Evolutionary conservation across 148 eudicot species (phyloP).

Genomic region (Rhododendron ferrugineum): DNA sequence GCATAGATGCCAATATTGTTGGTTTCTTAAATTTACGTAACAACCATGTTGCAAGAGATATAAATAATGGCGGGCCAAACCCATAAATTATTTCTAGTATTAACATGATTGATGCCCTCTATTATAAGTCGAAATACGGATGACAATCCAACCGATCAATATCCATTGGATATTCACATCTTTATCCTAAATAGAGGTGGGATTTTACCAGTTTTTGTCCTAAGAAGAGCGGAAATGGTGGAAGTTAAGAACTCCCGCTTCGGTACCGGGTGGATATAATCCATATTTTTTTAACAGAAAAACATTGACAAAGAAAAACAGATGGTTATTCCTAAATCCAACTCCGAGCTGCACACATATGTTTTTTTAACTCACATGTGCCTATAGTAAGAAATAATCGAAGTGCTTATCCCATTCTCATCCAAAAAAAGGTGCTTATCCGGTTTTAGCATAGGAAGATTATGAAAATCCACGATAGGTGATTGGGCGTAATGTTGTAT

Average conservation of each 20-base stretch:
- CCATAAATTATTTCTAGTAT: background rate
- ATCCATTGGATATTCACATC: background rate
- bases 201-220: too few relatives aligned
- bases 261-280: too few relatives aligned
- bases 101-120: background rate
- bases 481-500: background rate
- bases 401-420: background rate
- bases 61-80: background rate
- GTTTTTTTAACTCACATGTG: background rate
- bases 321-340: background rate
- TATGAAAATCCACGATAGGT: background rate
- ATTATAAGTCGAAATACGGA: background rate
- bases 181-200: background rate
- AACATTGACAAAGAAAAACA: too few relatives aligned
- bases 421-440: too few relatives aligned
- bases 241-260: too few relatives aligned
- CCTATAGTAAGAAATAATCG: too few relatives aligned
- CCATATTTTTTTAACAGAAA: too few relatives aligned
- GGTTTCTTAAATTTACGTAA: background rate
- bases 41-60: background rate
- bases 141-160: background rate
- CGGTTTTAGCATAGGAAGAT: too few relatives aligned
- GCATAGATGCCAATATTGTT: background rate
- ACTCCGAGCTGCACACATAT: background rate
- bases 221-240: too few relatives aligned